These are phyloP conservation scores for Epichloe elymi DNA, from an alignment of 2,329 filamentous ascomycete species.

Conservation along the genomic window DNA sequence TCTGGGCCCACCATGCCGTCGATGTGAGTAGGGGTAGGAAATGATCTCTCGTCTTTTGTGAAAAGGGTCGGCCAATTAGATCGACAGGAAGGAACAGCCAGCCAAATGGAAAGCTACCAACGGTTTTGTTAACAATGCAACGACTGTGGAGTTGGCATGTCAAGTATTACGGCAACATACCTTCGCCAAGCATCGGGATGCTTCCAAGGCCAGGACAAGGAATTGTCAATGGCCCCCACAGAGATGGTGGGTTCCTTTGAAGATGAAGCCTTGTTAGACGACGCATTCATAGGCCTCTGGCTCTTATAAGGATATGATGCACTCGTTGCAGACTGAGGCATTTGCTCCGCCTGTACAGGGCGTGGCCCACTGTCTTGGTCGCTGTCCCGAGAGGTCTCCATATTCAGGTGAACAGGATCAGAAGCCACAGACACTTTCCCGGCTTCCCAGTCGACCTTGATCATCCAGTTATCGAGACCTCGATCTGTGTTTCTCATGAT, in stretches of 20 bases:
- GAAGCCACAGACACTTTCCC: constrained; percentile 76
- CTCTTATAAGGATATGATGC: constrained; percentile 56
- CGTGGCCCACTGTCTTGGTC: constrained; percentile 38
- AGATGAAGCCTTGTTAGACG: constrained; percentile 33
- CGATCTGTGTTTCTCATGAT: constrained; percentile 98
- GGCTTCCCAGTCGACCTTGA: constrained; percentile 79
- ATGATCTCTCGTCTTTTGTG: constrained; percentile 82
- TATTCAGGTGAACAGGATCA: constrained; percentile 59
- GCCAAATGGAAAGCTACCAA: constrained; percentile 84
- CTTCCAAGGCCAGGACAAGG: constrained; percentile 97
- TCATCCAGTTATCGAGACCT: constrained; percentile 98
- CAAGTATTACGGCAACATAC: constrained; percentile 17
- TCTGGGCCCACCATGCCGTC: constrained; percentile 93
- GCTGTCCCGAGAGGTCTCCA: constrained; percentile 27
- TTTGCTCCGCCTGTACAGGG: constrained; percentile 41
- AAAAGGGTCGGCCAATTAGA: constrained; percentile 90
- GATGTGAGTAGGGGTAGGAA: constrained; percentile 94
- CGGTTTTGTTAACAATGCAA: constrained; percentile 12
- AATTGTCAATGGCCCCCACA: constrained; percentile 94
- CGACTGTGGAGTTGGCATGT: neutral
- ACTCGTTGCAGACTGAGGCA: constrained; percentile 25
- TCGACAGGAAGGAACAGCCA: constrained; percentile 97
- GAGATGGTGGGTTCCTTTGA: constrained; percentile 47
- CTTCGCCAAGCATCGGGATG: constrained; percentile 79
- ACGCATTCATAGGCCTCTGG: constrained; percentile 75